phyloP scores from a whole-genome alignment of 352 stramenopile genomes.

The Globisporangium splendens region DNA sequence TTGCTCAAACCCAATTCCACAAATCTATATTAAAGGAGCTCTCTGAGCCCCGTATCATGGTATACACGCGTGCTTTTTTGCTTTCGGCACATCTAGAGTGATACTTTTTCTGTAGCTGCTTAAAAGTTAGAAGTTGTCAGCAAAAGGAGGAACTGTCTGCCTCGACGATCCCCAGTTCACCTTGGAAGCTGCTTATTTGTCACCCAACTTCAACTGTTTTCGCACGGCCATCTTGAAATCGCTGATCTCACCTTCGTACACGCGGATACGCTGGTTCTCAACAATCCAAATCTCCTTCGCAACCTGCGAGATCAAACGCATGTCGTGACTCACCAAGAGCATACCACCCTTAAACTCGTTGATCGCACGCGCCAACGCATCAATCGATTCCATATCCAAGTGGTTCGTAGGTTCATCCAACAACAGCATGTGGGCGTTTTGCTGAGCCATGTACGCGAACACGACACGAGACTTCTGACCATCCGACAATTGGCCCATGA shows the following conservation, averaged over 20 bases:
- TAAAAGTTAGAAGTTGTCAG: neutral
- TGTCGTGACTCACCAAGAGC: constrained; percentile 98
- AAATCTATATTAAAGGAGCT: constrained; percentile 17
- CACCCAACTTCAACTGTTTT: constrained; percentile 19
- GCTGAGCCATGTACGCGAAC: constrained; percentile 96
- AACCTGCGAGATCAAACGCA: constrained; percentile 97
- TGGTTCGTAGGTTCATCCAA: constrained; percentile 90
- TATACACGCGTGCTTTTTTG: constrained; percentile 9
- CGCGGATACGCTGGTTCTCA: constrained; percentile 94
- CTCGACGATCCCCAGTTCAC: no score
- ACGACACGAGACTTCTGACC: constrained; percentile 97
- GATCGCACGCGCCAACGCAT: constrained; percentile 96
- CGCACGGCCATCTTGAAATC: constrained; percentile 91
- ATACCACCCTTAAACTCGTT: constrained; percentile 97
- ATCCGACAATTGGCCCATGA: constrained; percentile 95
- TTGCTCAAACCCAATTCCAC: constrained; percentile 12
- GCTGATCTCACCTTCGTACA: constrained; percentile 97
- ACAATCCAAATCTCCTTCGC: constrained; percentile 99
- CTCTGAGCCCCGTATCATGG: neutral
- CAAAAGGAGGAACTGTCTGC: no score
- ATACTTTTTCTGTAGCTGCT: neutral
- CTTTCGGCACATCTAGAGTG: constrained; percentile 3
- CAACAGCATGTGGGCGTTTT: constrained; percentile 96
- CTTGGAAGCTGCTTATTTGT: constrained; percentile 9
- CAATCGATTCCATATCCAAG: constrained; percentile 95